Conservation (phyloP, 2,329 filamentous ascomycete species). For the Fusarium caatingaense region DNA sequence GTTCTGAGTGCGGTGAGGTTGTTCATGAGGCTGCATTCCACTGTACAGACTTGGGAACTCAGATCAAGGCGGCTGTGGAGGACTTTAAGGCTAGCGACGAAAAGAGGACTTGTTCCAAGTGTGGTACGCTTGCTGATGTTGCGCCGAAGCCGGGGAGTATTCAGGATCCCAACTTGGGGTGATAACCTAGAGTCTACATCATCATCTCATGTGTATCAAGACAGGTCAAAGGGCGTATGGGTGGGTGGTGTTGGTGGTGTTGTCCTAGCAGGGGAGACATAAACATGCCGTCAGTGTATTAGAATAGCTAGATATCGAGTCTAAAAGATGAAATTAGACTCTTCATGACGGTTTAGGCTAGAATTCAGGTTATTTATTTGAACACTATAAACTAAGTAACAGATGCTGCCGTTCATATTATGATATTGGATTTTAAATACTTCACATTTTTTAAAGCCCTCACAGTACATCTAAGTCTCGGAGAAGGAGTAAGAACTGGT, state of each 20-base stretch:
- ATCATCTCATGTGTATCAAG: not conserved
- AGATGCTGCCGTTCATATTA: not conserved
- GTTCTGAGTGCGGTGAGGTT: constrained; percentile 72
- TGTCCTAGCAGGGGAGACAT: not conserved
- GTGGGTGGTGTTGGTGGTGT: not conserved
- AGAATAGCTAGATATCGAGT: not conserved
- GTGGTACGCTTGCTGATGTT: constrained; percentile 80
- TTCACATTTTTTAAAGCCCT: not conserved
- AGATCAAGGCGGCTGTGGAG: constrained; percentile 93
- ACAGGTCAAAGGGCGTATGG: constrained; percentile 2
- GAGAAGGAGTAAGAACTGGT: constrained; percentile 80
- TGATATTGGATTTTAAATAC: constrained; percentile 22
- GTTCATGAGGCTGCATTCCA: constrained; percentile 91
- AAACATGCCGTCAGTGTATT: not conserved
- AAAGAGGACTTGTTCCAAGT: constrained; percentile 79
- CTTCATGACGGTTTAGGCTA: too few relatives aligned
- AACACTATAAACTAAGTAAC: too few relatives aligned
- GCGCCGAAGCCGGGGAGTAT: constrained; percentile 71
- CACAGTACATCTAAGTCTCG: constrained; percentile 67
- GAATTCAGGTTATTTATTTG: too few relatives aligned
- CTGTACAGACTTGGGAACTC: constrained; percentile 89
- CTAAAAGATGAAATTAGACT: too few relatives aligned
- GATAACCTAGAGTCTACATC: not conserved
- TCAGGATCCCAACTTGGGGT: constrained; percentile 66
- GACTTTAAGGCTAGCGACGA: constrained; percentile 75